phyloP scores from a whole-genome alignment of 345 rosid genomes.

The Nephelium lappaceum region DNA sequence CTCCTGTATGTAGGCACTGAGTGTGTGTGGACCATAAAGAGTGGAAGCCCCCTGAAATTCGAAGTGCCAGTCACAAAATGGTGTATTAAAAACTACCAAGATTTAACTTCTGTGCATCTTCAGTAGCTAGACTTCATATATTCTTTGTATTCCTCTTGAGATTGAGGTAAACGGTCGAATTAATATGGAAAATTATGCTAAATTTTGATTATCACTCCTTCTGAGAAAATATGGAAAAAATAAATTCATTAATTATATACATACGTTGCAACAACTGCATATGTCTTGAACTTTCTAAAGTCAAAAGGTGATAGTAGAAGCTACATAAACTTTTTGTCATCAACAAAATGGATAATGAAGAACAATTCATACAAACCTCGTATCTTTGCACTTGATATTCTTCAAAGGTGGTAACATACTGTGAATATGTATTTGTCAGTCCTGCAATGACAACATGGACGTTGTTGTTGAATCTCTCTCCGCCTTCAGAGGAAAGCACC shows the following conservation, averaged over 20 bases:
- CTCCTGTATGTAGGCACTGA: slow-evolving; percentile 80
- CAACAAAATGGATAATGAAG: background rate
- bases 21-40: slow-evolving; percentile 82
- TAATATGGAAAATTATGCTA: background rate
- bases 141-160: background rate
- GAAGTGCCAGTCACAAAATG: background rate
- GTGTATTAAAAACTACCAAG: background rate
- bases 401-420: slow-evolving; percentile 71
- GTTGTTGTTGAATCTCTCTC: slow-evolving; percentile 36
- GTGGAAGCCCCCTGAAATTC: slow-evolving; percentile 82
- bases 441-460: slow-evolving; percentile 69
- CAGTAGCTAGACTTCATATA: background rate
- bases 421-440: slow-evolving; percentile 69
- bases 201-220: background rate
- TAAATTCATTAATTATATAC: background rate
- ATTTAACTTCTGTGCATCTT: background rate
- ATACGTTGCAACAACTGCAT: background rate
- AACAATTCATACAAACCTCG: slow-evolving; percentile 43
- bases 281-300: background rate
- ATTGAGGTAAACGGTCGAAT: background rate
- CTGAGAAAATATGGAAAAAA: background rate
- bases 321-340: background rate
- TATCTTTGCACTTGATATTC: slow-evolving; percentile 75
- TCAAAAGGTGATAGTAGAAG: background rate
- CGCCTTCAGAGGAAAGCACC: slow-evolving; percentile 40